A percentile compares a stretch with the other conserved stretches of the same genome.
Evolutionary conservation across 345 rosid species (phyloP).

Genomic region (Euclidium syriacum): DNA sequence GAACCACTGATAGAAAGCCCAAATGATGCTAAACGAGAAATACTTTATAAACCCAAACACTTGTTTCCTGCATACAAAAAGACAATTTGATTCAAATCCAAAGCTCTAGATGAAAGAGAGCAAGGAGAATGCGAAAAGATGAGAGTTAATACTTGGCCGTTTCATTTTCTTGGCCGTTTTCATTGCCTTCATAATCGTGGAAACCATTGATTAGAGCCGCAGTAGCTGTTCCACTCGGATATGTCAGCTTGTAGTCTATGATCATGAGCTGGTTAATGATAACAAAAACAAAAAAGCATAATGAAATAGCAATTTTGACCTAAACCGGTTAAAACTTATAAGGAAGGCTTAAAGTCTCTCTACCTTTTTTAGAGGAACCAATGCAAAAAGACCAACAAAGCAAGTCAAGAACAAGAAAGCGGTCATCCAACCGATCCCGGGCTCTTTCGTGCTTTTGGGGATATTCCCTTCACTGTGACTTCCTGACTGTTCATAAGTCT

Average conservation of each 20-base stretch:
- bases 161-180: too few relatives aligned
- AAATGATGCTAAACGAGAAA: constrained; percentile 65
- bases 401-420: constrained; percentile 68
- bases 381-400: constrained; percentile 80
- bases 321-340: background rate
- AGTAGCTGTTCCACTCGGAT: constrained; percentile 93
- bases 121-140: background rate
- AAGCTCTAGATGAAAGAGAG: background rate
- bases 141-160: constrained; percentile 55
- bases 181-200: constrained; percentile 68
- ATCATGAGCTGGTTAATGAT: constrained; percentile 70
- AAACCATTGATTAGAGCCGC: constrained; percentile 85
- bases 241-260: constrained; percentile 68
- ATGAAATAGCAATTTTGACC: background rate
- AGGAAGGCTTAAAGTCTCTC: background rate
- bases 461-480: constrained; percentile 56
- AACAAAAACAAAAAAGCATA: background rate
- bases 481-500: constrained; percentile 69
- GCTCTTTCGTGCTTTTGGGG: constrained; percentile 68
- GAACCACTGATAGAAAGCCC: constrained; percentile 94
- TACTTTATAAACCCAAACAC: constrained; percentile 59
- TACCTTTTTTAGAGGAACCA: constrained; percentile 89
- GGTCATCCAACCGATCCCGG: constrained; percentile 85
- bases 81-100: background rate
- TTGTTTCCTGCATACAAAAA: constrained; percentile 57